phyloP scores from a whole-genome alignment of 2,329 filamentous ascomycete species.

The Ophiosphaerella herpotricha region DNA sequence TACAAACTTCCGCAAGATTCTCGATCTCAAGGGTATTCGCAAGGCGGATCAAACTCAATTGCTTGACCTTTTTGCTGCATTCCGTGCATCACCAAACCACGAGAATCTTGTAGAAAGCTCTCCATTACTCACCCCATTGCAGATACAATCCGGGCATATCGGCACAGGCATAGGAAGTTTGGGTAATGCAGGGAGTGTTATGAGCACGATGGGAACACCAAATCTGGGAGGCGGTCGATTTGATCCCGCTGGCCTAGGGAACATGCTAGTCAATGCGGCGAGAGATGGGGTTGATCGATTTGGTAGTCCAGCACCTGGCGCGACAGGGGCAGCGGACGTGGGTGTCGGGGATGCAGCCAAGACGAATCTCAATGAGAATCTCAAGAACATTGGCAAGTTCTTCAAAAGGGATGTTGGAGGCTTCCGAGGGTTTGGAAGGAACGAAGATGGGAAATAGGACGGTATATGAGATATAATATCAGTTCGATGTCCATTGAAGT shows the following conservation, averaged over 20 bases:
- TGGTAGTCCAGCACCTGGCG: conserved; percentile 57
- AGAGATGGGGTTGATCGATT: conserved; percentile 81
- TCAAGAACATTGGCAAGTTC: conserved; percentile 96
- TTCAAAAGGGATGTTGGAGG: conserved; percentile 82
- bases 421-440: conserved; percentile 44
- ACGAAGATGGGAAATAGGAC: conserved; percentile 33
- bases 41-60: conserved; percentile 82
- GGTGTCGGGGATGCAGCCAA: conserved; percentile 47
- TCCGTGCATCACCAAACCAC: conserved; percentile 69
- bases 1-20: conserved; percentile 91
- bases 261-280: conserved; percentile 85
- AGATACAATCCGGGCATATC: conserved; percentile 43
- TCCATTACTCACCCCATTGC: conserved; percentile 44
- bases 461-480: too few species aligned
- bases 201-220: conserved; percentile 46
- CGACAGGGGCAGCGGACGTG: conserved; percentile 26
- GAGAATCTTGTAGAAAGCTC: conserved; percentile 61
- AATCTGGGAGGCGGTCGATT: conserved; percentile 59
- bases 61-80: conserved; percentile 88
- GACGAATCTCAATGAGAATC: conserved; percentile 84
- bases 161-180: conserved; percentile 50
- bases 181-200: conserved; percentile 43
- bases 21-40: conserved; percentile 89
- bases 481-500: too few species aligned
- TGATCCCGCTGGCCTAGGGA: conserved; percentile 80